Conservation (phyloP, 2,329 filamentous ascomycete species). For the Nigrospora oryzae region DNA sequence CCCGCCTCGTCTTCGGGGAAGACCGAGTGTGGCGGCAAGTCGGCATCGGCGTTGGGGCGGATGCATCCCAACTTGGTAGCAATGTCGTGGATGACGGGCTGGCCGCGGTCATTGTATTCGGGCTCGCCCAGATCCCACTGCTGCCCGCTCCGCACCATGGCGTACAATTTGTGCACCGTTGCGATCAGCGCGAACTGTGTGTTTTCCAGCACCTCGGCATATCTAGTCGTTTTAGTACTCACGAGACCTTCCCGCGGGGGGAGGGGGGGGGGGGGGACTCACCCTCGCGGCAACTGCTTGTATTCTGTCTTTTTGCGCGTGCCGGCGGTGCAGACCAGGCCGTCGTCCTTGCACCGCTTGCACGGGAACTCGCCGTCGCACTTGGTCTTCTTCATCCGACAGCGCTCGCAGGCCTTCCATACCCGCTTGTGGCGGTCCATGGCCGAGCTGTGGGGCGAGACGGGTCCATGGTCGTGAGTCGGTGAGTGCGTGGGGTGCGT, state of each 20-base stretch:
- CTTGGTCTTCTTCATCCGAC: constrained; percentile 65
- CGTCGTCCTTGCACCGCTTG: constrained; percentile 59
- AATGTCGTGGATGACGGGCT: constrained; percentile 58
- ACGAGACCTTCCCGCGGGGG: background rate
- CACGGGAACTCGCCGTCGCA: constrained; percentile 60
- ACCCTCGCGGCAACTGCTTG: constrained; percentile 57
- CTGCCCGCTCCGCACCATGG: constrained; percentile 51
- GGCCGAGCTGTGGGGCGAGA: constrained; percentile 23
- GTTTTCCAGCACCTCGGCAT: constrained; percentile 57
- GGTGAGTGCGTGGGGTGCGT: constrained; percentile 26
- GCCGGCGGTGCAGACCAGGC: constrained; percentile 54
- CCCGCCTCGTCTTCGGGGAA: constrained; percentile 56
- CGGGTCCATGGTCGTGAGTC: constrained; percentile 27
- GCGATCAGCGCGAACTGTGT: constrained; percentile 57
- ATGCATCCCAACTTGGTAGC: constrained; percentile 57
- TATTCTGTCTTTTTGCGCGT: constrained; percentile 61
- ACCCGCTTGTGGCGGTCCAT: constrained; percentile 55
- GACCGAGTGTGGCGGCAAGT: constrained; percentile 47
- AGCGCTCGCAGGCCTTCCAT: constrained; percentile 60
- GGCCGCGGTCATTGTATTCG: constrained; percentile 53
- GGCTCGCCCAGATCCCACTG: constrained; percentile 55
- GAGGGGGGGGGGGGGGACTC: constrained; percentile 15
- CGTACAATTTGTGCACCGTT: constrained; percentile 57
- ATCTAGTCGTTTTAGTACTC: constrained; percentile 26
- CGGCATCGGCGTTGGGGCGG: constrained; percentile 51